These are phyloP conservation scores for Falciphora oryzae DNA, from an alignment of 2,329 filamentous ascomycete species.

Conservation along the genomic window DNA sequence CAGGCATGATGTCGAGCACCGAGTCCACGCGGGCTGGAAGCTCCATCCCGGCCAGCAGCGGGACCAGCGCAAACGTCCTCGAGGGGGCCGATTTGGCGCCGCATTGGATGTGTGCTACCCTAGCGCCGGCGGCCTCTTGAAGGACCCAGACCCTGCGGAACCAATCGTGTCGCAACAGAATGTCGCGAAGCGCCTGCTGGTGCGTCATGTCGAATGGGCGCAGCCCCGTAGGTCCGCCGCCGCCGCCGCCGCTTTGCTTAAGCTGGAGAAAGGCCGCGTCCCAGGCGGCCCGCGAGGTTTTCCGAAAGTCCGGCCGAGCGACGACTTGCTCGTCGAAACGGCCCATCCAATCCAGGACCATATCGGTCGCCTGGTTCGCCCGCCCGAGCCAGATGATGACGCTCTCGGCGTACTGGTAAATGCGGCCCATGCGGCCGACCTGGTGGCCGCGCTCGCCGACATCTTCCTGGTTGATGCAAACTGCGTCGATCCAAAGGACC, in stretches of 20 bases:
- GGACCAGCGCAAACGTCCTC: background rate
- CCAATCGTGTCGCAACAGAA: too few relatives aligned
- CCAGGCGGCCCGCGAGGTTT: background rate
- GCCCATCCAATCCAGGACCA: background rate
- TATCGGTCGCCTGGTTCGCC: background rate
- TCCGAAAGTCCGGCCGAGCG: background rate
- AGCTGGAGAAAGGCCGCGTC: too few relatives aligned
- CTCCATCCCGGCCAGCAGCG: background rate
- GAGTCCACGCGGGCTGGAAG: background rate
- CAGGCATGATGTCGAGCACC: slow-evolving; percentile 3
- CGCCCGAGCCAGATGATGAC: slow-evolving; percentile 2
- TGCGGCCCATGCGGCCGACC: slow-evolving; percentile 1
- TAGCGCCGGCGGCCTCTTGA: background rate
- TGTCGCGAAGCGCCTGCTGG: too few relatives aligned
- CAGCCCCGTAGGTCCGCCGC: too few relatives aligned
- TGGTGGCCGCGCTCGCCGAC: slow-evolving; percentile 1
- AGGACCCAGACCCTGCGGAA: slow-evolving; percentile 4
- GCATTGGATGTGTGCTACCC: background rate
- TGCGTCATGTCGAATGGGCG: too few relatives aligned
- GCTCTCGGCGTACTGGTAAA: background rate
- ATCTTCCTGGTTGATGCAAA: slow-evolving; percentile 4
- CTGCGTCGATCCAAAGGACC: slow-evolving; percentile 3
- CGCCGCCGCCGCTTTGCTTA: too few relatives aligned
- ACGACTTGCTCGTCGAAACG: background rate
- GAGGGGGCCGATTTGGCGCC: background rate